Evolutionary conservation across 257 asterid species (phyloP), one percentile per base, ranked within the genome.

Genomic region (Capsicum rhomboideum): DNA sequence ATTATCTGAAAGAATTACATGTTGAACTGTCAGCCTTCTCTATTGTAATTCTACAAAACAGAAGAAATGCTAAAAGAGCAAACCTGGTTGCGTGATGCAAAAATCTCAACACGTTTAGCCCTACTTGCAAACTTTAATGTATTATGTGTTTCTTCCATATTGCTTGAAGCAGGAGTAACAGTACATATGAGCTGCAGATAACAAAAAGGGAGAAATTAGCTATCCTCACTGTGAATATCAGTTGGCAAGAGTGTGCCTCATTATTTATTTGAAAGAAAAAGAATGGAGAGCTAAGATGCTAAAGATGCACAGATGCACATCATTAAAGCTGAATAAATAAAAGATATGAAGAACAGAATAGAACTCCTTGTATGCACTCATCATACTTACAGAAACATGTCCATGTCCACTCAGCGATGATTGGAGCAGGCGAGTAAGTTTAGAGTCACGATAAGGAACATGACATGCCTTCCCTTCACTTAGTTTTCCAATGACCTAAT

Each of bases 351-450:
- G 64, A 77, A 50, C 17, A 52, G 16, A 64, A 77, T 26, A 50
- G 63, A 77, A 77, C 46, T 77, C 64, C 49, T 50, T 50, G 64
- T 28, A 31, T 77, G 64, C 46, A 29, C 64, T 50, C 23, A 77
- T 77, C 82, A 52, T 77, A 67, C 99, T 93, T 85, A 97, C 99
- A 83, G 99, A 97, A 89, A 97, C 99, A 91, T 94, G 98, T 52
- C 99, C 99, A 78, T 95, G 99, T 81, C 99, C 99, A 89, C 99
- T 93, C 64, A 97, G 90, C 10, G 99, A 97, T 82, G 99, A 95
- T 84, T 97, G 99, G 82, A 97, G 90, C 83, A 97, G 92, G 55
- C 99, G 96, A 52, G 99, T 97, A 78, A 97, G 98, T 88, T 97
- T 97, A 50, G 99, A 97, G 88, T 97, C 99, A 82, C 99, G 92